Percentiles rank a stretch among this genome's conserved stretches.
These are phyloP conservation scores for Diplodia intermedia DNA, from an alignment of 2,329 filamentous ascomycete genomes.

Conservation along the genomic window DNA sequence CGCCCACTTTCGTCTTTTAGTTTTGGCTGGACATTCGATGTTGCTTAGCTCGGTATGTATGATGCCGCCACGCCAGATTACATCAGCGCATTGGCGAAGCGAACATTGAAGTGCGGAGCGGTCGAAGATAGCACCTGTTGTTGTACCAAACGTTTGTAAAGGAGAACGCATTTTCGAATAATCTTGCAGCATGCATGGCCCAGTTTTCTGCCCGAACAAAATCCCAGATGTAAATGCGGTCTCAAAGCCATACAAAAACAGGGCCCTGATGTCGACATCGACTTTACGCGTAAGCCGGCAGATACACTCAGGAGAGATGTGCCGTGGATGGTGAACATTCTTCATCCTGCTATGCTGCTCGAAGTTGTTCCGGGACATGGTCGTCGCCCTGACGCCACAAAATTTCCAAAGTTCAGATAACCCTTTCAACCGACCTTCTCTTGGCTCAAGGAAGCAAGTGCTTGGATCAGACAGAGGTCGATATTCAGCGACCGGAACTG, in stretches of 20 bases:
- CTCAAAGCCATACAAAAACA: not conserved
- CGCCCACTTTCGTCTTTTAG: too few species aligned
- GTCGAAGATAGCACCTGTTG: not conserved
- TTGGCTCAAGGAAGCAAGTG: not conserved
- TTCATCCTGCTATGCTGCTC: not conserved
- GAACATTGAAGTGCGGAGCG: not conserved
- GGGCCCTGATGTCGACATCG: not conserved
- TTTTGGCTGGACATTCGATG: not conserved
- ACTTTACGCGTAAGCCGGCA: too few species aligned
- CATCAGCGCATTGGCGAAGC: not conserved
- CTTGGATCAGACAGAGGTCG: not conserved
- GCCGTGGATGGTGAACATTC: too few species aligned
- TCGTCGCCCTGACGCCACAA: not conserved
- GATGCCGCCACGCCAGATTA: not conserved
- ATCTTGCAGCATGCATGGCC: too few species aligned
- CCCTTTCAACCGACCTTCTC: not conserved
- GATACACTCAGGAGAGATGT: not conserved
- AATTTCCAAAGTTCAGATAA: not conserved
- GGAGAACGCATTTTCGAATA: too few species aligned
- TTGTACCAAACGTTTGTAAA: too few species aligned
- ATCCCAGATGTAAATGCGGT: not conserved
- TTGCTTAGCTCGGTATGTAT: not conserved
- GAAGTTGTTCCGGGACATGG: not conserved
- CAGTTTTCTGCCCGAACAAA: not conserved
- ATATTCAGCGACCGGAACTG: not conserved